A percentile compares a stretch with the other conserved stretches of the same genome.
These are phyloP conservation scores for Parmelia sp. DNA, from an alignment of 495 filamentous ascomycete genomes.

Conservation along the genomic window DNA sequence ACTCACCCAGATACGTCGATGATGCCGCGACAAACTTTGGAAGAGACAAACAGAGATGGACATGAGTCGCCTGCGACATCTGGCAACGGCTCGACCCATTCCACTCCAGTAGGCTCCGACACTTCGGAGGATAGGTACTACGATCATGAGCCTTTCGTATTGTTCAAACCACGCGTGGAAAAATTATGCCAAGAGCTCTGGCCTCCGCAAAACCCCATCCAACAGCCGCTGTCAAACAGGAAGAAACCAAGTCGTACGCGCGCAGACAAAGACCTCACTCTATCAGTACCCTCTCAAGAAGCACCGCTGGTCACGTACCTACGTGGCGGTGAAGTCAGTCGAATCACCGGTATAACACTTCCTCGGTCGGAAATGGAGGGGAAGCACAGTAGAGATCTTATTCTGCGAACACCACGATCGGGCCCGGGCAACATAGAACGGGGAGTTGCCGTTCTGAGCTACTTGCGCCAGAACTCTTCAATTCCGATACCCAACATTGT, in stretches of 20 bases:
- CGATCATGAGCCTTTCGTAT: not conserved
- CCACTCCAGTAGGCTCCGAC: not conserved
- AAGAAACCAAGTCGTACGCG: not conserved
- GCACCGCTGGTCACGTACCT: constrained; percentile 14
- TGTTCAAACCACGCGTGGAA: constrained; percentile 1
- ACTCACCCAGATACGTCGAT: too few species aligned
- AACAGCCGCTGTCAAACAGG: not conserved
- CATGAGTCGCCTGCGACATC: not conserved
- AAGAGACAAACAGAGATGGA: too few species aligned
- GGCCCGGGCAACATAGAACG: constrained; percentile 8
- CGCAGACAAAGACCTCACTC: not conserved
- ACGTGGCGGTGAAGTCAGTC: constrained; percentile 18
- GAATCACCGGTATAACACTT: constrained; percentile 15
- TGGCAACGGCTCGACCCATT: not conserved
- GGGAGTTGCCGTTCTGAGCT: constrained; percentile 7
- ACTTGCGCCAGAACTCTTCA: constrained; percentile 6
- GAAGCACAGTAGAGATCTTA: not conserved
- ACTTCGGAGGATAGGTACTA: not conserved
- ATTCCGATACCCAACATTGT: constrained; percentile 7
- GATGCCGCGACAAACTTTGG: too few species aligned
- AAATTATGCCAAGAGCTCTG: not conserved
- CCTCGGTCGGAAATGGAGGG: not conserved
- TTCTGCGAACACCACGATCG: constrained; percentile 14
- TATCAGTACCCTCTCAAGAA: not conserved
- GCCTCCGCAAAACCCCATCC: not conserved